A percentile compares a stretch with the other conserved stretches of the same genome.
Evolutionary conservation across 1,139 yeast genomes (phyloP).

Genomic region (Ogataea hybrid): DNA sequence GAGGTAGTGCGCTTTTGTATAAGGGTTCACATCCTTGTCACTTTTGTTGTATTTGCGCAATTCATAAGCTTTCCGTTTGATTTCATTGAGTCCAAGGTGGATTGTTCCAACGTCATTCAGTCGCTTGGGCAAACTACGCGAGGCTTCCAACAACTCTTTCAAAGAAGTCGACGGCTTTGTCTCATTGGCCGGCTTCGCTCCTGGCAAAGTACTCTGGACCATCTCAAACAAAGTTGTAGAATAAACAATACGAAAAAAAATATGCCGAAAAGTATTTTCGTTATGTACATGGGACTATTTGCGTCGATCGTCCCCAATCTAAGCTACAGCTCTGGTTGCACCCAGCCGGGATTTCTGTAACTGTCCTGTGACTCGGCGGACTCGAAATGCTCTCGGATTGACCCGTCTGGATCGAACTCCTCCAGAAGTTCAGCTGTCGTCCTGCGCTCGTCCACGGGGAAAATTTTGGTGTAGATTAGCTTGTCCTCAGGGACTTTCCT

Average conservation of each 20-base stretch:
- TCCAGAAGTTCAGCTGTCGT: constrained; percentile 11
- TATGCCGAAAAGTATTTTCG: constrained; percentile 5
- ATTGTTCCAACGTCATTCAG: constrained; percentile 67
- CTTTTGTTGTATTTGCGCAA: constrained; percentile 46
- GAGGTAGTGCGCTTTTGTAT: constrained; percentile 86
- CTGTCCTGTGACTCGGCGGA: constrained; percentile 12
- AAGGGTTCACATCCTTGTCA: constrained; percentile 38
- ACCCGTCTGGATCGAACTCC: constrained; percentile 18
- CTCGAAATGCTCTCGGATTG: constrained; percentile 6
- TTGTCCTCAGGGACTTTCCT: constrained; percentile 14
- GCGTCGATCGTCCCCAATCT: constrained; percentile 10
- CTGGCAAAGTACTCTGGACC: constrained; percentile 4
- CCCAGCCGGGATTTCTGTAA: constrained; percentile 26
- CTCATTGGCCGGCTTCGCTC: constrained; percentile 7
- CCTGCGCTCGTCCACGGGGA: constrained; percentile 19
- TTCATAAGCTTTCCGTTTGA: constrained; percentile 65
- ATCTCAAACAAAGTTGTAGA: constrained; percentile 3
- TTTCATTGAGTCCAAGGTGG: constrained; percentile 73
- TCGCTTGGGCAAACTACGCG: constrained; percentile 65
- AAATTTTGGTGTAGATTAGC: constrained; percentile 23
- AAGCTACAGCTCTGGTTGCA: constrained; percentile 3
- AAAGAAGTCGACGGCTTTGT: constrained; percentile 28
- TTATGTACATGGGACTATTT: constrained; percentile 2
- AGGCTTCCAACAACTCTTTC: constrained; percentile 68
- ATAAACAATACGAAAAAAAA: constrained; percentile 9